Percentiles rank a stretch among this genome's conserved stretches.
phyloP scores from a whole-genome alignment of 2,329 filamentous ascomycete species.

The Hymenoscyphus infarciens region DNA sequence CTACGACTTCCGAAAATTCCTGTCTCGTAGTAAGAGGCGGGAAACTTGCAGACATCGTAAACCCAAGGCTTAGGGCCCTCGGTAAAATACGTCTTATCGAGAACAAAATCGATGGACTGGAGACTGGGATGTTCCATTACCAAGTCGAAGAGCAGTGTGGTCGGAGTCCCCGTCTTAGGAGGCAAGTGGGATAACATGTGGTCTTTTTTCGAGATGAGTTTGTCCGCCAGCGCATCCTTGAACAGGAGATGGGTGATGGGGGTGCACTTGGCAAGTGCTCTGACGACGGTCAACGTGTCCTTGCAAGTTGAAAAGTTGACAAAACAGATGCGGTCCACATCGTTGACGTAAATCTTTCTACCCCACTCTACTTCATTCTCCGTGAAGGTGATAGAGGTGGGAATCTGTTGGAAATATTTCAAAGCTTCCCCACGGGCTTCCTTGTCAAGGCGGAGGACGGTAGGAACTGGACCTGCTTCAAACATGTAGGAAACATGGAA shows the following conservation, averaged over 20 bases:
- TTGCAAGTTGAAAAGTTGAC: not conserved
- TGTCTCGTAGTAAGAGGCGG: not conserved
- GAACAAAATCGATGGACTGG: not conserved
- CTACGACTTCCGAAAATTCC: not conserved
- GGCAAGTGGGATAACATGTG: not conserved
- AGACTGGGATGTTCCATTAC: not conserved
- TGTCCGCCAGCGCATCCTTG: not conserved
- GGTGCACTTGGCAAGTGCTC: not conserved
- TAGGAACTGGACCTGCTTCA: conserved; percentile 15
- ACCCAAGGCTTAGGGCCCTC: not conserved
- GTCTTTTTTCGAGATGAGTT: not conserved
- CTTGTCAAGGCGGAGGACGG: conserved; percentile 8
- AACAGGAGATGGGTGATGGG: not conserved
- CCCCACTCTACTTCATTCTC: too few species aligned
- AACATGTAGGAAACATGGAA: conserved; percentile 11
- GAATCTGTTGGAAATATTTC: not conserved
- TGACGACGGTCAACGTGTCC: not conserved
- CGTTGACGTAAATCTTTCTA: conserved; percentile 2
- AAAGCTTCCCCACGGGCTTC: conserved; percentile 15
- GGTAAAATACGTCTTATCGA: not conserved
- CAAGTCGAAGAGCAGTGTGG: not conserved
- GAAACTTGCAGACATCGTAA: not conserved
- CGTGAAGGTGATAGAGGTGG: not conserved
- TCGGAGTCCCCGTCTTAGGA: not conserved
- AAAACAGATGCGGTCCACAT: conserved; percentile 6